These are phyloP conservation scores for Leccinellum albellum DNA, from an alignment of 768 basidiomycete species.

Conservation along the genomic window DNA sequence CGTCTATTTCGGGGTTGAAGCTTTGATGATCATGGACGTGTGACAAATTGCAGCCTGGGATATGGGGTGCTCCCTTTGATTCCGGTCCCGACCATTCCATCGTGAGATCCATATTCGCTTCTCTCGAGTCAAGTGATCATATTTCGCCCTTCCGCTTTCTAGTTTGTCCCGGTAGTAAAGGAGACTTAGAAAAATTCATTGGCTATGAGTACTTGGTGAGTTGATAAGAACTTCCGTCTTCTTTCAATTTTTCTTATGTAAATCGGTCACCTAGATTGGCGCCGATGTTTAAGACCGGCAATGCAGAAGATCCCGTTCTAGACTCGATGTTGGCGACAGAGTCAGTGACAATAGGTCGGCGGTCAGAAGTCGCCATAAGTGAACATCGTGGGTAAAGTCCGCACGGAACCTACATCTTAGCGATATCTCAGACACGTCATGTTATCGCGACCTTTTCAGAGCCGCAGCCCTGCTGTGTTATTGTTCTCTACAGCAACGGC, in stretches of 20 bases:
- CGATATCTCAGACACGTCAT: constrained; percentile 5
- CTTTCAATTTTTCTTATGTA: neutral
- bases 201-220: neutral
- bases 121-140: neutral
- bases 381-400: neutral
- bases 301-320: neutral
- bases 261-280: constrained; percentile 3
- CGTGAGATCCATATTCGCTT: neutral
- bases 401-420: constrained; percentile 8
- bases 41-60: neutral
- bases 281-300: constrained; percentile 1
- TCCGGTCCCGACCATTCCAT: constrained; percentile 4
- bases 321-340: neutral
- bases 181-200: neutral
- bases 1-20: constrained; percentile 7
- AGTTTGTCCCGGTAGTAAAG: neutral
- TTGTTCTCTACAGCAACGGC: constrained; percentile 6
- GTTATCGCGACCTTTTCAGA: neutral
- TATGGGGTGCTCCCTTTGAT: neutral
- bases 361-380: constrained; percentile 8
- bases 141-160: neutral
- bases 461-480: constrained; percentile 16
- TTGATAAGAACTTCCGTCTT: neutral
- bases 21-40: constrained; percentile 3
- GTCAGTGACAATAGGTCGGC: constrained; percentile 2